Conservation (phyloP, 2,329 filamentous ascomycete species). For the Exophiala alcalophila region DNA sequence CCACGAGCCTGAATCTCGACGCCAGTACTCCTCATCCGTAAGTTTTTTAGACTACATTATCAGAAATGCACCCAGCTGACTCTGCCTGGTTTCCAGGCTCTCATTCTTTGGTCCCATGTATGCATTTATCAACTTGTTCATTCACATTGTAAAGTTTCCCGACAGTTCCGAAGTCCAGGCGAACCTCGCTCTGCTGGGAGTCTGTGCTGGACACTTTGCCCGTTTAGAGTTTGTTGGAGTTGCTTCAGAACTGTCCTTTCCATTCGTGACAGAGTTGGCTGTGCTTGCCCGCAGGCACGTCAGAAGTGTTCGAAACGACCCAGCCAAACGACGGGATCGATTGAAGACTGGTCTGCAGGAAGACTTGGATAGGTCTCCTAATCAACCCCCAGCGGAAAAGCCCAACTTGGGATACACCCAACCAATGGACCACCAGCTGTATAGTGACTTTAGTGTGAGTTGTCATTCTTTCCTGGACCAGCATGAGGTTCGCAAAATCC, state of each 20-base stretch:
- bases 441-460: too few relatives aligned
- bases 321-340: too few relatives aligned
- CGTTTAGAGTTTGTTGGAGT: not conserved
- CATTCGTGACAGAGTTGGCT: conserved; percentile 1
- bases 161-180: not conserved
- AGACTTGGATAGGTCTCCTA: too few relatives aligned
- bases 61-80: not conserved
- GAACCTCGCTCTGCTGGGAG: not conserved
- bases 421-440: too few relatives aligned
- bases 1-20: conserved; percentile 9
- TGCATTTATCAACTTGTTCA: conserved; percentile 10
- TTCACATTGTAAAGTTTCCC: conserved; percentile 1
- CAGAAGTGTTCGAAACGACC: too few relatives aligned
- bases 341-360: too few relatives aligned
- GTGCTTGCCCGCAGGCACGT: not conserved
- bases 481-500: too few relatives aligned
- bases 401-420: too few relatives aligned
- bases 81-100: conserved; percentile 5
- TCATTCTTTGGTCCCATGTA: conserved; percentile 3
- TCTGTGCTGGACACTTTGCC: conserved; percentile 3
- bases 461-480: too few relatives aligned
- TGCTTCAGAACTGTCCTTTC: not conserved
- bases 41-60: not conserved
- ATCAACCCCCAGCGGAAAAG: too few relatives aligned
- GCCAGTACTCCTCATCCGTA: conserved; percentile 9